A percentile compares a stretch with the other conserved stretches of the same genome.
Conservation (phyloP, 2,329 filamentous ascomycete genomes). For the Fusarium siculi region DNA sequence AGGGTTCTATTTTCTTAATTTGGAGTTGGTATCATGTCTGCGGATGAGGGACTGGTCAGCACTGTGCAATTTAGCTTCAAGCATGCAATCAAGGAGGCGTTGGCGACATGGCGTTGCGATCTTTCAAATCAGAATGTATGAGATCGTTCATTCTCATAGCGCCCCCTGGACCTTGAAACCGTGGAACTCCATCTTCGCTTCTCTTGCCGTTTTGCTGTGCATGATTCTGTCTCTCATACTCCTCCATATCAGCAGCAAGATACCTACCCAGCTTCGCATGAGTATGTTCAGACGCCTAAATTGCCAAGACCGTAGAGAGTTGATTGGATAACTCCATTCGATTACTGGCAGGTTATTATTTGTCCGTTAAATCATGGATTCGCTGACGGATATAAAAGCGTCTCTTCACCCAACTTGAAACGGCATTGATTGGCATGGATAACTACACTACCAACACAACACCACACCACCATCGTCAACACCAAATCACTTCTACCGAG, state of each 20-base stretch:
- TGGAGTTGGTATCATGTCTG: not conserved
- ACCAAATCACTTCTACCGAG: not conserved
- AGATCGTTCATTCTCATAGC: fast-evolving
- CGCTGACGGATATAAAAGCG: not conserved
- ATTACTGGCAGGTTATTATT: not conserved
- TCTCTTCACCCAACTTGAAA: not conserved
- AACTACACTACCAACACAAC: not conserved
- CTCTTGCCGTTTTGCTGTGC: not conserved
- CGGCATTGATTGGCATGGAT: not conserved
- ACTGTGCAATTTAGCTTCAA: not conserved
- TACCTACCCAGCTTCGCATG: not conserved
- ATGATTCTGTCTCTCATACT: not conserved
- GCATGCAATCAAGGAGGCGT: not conserved
- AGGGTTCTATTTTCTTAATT: not conserved
- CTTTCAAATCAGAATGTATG: not conserved
- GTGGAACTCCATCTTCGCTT: not conserved
- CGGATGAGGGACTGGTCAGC: not conserved
- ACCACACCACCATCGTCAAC: not conserved
- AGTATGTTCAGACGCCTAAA: not conserved
- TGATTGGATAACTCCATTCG: not conserved
- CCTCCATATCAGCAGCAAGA: not conserved
- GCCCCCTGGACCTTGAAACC: no score
- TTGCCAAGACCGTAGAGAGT: no score
- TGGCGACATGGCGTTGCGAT: not conserved
- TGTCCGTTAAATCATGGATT: not conserved